Evolutionary conservation across 257 asterid species (phyloP).

Genomic region (Verbena officinalis): DNA sequence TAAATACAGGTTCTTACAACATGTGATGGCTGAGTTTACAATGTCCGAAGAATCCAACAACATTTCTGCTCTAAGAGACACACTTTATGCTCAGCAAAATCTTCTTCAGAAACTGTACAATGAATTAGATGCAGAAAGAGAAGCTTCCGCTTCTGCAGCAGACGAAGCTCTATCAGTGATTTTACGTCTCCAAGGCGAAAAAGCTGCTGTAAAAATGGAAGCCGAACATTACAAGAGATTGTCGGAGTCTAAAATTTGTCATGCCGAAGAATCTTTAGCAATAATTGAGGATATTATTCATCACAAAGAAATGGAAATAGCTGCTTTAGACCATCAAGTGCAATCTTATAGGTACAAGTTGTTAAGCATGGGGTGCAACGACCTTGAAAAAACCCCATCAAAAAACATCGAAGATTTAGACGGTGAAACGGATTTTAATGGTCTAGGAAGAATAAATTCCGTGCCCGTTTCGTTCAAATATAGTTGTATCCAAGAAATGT

Average conservation of each 20-base stretch:
- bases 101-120: conserved; percentile 75
- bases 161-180: conserved; percentile 76
- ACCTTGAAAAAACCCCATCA: conserved; percentile 44
- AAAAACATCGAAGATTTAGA: conserved; percentile 38
- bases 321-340: conserved; percentile 65
- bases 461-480: conserved; percentile 39
- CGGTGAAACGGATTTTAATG: conserved; percentile 34
- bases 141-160: conserved; percentile 74
- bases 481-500: neutral
- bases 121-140: conserved; percentile 85
- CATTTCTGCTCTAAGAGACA: conserved; percentile 48
- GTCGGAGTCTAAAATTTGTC: conserved; percentile 72
- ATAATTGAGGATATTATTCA: conserved; percentile 60
- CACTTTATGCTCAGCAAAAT: conserved; percentile 65
- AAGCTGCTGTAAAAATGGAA: conserved; percentile 74
- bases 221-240: conserved; percentile 79
- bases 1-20: neutral
- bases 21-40: conserved; percentile 46
- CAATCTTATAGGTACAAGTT: conserved; percentile 66
- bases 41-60: conserved; percentile 46
- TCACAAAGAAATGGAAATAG: conserved; percentile 78
- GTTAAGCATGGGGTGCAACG: conserved; percentile 64
- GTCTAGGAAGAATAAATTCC: conserved; percentile 54
- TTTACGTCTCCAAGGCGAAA: conserved; percentile 75
- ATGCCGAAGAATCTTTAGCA: conserved; percentile 73